Percentiles rank a stretch among this genome's conserved stretches.
Conservation (phyloP, 2,329 filamentous ascomycete species). For the Neonectria sp. region DNA sequence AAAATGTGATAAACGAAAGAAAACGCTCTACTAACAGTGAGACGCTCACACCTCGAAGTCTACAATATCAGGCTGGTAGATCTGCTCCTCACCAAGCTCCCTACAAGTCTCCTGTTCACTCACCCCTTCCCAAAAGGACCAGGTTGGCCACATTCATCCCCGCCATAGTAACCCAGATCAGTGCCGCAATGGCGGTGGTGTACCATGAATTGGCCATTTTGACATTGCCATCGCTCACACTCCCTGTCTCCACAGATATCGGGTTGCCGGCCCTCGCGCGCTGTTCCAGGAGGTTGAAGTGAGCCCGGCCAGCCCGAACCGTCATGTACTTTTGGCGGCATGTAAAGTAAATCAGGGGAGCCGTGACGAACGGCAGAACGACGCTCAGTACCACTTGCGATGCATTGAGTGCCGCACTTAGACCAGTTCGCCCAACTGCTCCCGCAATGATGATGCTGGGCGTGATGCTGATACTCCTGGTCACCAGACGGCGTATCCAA, state of each 20-base stretch:
- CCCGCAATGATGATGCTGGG: slow-evolving; percentile 88
- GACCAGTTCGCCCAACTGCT: slow-evolving; percentile 79
- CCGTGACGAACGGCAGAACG: slow-evolving; percentile 85
- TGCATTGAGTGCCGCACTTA: slow-evolving; percentile 80
- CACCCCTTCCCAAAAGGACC: slow-evolving; percentile 69
- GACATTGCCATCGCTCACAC: slow-evolving; percentile 50
- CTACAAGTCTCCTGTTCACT: not conserved
- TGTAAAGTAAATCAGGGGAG: slow-evolving; percentile 89
- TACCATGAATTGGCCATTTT: slow-evolving; percentile 83
- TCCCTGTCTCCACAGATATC: not conserved
- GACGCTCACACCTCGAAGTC: not conserved
- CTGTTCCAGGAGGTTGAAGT: slow-evolving; percentile 39
- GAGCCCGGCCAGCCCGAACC: slow-evolving; percentile 63
- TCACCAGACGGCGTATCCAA: slow-evolving; percentile 85
- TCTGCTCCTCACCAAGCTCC: not conserved
- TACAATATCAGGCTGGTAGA: not conserved
- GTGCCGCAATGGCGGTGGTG: slow-evolving; percentile 66
- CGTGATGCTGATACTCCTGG: slow-evolving; percentile 84
- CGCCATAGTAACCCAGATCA: slow-evolving; percentile 82
- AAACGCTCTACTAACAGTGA: not conserved
- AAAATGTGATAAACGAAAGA: not conserved
- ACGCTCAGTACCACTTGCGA: slow-evolving; percentile 85
- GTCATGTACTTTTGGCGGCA: slow-evolving; percentile 86
- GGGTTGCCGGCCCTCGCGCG: not conserved
- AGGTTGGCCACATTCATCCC: slow-evolving; percentile 86